phyloP scores from a whole-genome alignment of 2,329 filamentous ascomycete species.

The Cyclaneusma minus region DNA sequence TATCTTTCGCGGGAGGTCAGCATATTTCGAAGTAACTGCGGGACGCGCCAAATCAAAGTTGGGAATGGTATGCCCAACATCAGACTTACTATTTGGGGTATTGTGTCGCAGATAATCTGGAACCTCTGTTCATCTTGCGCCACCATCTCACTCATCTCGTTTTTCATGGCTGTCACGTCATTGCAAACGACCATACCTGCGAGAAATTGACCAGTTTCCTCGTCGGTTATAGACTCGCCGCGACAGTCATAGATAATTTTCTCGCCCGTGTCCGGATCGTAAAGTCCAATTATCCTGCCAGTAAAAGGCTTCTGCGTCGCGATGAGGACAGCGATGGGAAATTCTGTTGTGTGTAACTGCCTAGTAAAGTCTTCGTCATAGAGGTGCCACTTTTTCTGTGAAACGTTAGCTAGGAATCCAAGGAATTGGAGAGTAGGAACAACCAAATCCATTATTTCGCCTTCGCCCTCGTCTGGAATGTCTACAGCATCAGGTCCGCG shows the following conservation, averaged over 20 bases:
- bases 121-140: constrained; percentile 60
- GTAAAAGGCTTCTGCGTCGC: constrained; percentile 43
- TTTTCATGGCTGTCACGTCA: constrained; percentile 55
- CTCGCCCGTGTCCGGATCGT: constrained; percentile 33
- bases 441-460: no score
- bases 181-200: constrained; percentile 58
- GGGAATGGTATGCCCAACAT: constrained; percentile 5
- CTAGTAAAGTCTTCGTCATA: constrained; percentile 53
- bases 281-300: constrained; percentile 46
- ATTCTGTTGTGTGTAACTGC: constrained; percentile 39
- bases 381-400: constrained; percentile 37
- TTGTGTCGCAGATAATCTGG: constrained; percentile 58
- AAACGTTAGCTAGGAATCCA: background rate
- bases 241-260: constrained; percentile 46
- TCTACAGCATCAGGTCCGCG: constrained; percentile 21
- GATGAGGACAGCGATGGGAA: constrained; percentile 50
- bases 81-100: constrained; percentile 55
- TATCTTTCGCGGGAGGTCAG: no score
- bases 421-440: no score
- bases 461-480: no score
- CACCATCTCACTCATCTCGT: constrained; percentile 54
- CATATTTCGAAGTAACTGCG: constrained; percentile 20
- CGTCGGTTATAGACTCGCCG: constrained; percentile 53
- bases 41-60: constrained; percentile 1
- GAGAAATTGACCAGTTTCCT: constrained; percentile 53